phyloP scores from a whole-genome alignment of 2,329 filamentous ascomycete genomes.

The Neonectria sp. region DNA sequence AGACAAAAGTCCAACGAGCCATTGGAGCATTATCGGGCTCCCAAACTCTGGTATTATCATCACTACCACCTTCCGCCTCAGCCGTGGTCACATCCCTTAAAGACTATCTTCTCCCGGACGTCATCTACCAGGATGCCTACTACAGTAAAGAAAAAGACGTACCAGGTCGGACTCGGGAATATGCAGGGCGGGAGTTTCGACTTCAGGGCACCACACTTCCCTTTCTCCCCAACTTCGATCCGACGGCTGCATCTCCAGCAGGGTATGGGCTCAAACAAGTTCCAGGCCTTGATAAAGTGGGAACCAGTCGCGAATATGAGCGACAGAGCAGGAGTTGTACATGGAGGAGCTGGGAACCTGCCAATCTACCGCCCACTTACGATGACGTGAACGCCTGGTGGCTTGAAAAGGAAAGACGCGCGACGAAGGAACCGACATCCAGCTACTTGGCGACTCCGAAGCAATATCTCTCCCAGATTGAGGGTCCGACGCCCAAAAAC shows the following conservation, averaged over 20 bases:
- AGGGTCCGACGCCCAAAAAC: conserved; percentile 87
- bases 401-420: conserved; percentile 51
- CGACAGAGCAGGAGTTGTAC: conserved; percentile 68
- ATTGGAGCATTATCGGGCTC: conserved; percentile 28
- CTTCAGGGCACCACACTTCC: conserved; percentile 82
- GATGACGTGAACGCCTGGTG: conserved; percentile 81
- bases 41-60: conserved; percentile 43
- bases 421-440: conserved; percentile 18
- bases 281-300: conserved; percentile 63
- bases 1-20: conserved; percentile 34
- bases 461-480: conserved; percentile 83
- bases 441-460: conserved; percentile 44
- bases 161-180: conserved; percentile 82
- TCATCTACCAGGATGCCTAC: conserved; percentile 87
- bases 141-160: conserved; percentile 90
- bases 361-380: conserved; percentile 77
- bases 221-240: conserved; percentile 85
- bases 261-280: conserved; percentile 68
- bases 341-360: conserved; percentile 80
- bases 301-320: conserved; percentile 66
- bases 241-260: conserved; percentile 68
- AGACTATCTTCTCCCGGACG: conserved; percentile 65
- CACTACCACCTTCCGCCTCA: conserved; percentile 46
- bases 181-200: conserved; percentile 89
- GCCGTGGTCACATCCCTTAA: conserved; percentile 42